Conservation (phyloP, 2,329 filamentous ascomycete genomes). For the Leptographium flavum region DNA sequence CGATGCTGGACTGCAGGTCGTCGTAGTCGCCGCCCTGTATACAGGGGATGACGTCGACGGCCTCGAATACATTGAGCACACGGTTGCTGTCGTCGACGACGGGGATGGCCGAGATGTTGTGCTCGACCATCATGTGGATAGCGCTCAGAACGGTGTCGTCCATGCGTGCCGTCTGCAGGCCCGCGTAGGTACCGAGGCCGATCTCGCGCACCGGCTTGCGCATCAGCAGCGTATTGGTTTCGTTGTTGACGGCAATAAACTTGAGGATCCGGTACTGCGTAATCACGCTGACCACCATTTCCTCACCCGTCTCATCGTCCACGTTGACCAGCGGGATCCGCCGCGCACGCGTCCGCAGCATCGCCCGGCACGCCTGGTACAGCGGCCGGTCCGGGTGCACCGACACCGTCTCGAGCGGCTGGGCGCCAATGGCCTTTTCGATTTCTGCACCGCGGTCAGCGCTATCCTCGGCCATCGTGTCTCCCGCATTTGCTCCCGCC, state of each 20-base stretch:
- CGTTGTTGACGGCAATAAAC: slow-evolving; percentile 89
- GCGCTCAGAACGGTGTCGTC: slow-evolving; percentile 84
- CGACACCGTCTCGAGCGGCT: slow-evolving; percentile 88
- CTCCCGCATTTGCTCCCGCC: neutral
- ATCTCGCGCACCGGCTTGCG: slow-evolving; percentile 79
- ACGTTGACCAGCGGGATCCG: slow-evolving; percentile 87
- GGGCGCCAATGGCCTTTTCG: slow-evolving; percentile 82
- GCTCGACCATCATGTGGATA: slow-evolving; percentile 81
- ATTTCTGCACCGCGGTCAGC: slow-evolving; percentile 50
- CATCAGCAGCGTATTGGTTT: slow-evolving; percentile 72
- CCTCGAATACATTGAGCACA: slow-evolving; percentile 93
- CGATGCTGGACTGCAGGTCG: slow-evolving; percentile 72
- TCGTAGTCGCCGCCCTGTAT: slow-evolving; percentile 92
- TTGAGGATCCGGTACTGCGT: slow-evolving; percentile 98
- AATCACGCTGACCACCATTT: slow-evolving; percentile 91
- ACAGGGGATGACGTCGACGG: slow-evolving; percentile 89
- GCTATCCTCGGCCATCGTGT: neutral
- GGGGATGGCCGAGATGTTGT: slow-evolving; percentile 88
- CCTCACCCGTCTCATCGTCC: slow-evolving; percentile 83
- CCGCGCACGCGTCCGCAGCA: slow-evolving; percentile 85
- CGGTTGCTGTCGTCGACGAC: slow-evolving; percentile 66
- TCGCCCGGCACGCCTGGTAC: slow-evolving; percentile 87
- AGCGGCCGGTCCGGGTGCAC: slow-evolving; percentile 81
- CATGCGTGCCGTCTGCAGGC: slow-evolving; percentile 76
- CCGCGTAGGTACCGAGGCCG: slow-evolving; percentile 68